Conservation (phyloP, 495 filamentous ascomycete genomes). For the Barbatosphaeria neglecta region DNA sequence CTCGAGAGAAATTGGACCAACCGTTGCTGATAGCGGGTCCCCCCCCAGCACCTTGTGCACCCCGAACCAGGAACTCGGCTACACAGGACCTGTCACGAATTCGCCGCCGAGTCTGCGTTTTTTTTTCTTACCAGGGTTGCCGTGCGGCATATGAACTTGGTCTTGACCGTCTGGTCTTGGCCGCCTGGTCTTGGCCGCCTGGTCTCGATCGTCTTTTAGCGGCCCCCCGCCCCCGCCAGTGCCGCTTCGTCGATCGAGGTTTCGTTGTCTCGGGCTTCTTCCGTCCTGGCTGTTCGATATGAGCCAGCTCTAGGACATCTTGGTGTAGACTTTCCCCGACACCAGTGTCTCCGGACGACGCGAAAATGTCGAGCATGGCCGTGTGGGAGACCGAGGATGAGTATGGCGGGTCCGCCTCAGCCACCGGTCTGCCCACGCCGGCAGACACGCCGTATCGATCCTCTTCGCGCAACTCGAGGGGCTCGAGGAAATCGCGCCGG, state of each 20-base stretch:
- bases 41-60: neutral
- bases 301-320: neutral
- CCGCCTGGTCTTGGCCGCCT: too few species aligned
- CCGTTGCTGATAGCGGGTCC: neutral
- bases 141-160: neutral
- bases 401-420: constrained; percentile 31
- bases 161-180: neutral
- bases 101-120: too few species aligned
- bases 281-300: neutral
- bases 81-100: neutral
- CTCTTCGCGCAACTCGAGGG: constrained; percentile 41
- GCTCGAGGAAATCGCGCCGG: constrained; percentile 37
- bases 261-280: neutral
- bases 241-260: neutral
- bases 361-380: constrained; percentile 20
- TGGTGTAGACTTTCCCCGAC: neutral
- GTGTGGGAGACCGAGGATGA: constrained; percentile 48
- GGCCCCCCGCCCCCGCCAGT: neutral
- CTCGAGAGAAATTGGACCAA: neutral
- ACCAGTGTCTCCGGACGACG: neutral
- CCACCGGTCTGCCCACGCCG: constrained; percentile 50
- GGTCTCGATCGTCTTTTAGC: too few species aligned
- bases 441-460: constrained; percentile 54
- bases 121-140: neutral
- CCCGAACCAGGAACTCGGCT: neutral